Percentiles rank a stretch among this genome's conserved stretches.
phyloP scores from a whole-genome alignment of 805 yeast species.

The Ogataea pini region DNA sequence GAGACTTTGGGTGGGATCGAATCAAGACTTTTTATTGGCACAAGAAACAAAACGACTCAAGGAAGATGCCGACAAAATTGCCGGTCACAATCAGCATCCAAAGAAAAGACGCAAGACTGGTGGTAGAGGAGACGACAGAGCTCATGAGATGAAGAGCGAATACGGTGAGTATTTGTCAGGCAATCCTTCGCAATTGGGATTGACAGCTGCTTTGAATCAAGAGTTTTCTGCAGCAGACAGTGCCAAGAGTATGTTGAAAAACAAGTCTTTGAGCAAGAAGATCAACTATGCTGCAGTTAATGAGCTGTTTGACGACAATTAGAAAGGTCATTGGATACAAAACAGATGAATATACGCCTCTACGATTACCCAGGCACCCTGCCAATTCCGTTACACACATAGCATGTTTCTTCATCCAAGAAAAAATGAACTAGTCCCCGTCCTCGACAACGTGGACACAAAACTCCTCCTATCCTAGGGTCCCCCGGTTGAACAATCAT shows the following conservation, averaged over 20 bases:
- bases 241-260: constrained; percentile 73
- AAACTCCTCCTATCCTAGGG: constrained; percentile 69
- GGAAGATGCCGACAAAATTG: constrained; percentile 80
- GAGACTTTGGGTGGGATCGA: constrained; percentile 84
- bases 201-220: constrained; percentile 47
- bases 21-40: constrained; percentile 80
- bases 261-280: constrained; percentile 80
- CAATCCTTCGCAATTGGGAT: constrained; percentile 28
- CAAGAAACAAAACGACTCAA: constrained; percentile 85
- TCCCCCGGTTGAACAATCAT: constrained; percentile 71
- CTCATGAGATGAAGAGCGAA: constrained; percentile 28
- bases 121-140: constrained; percentile 30
- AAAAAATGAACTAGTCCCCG: constrained; percentile 56
- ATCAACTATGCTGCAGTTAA: constrained; percentile 85
- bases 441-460: constrained; percentile 76
- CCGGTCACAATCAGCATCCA: constrained; percentile 66
- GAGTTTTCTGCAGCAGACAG: constrained; percentile 71
- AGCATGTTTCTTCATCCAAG: constrained; percentile 62
- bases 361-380: constrained; percentile 36
- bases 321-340: not conserved
- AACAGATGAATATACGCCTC: not conserved
- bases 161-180: constrained; percentile 28
- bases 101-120: constrained; percentile 46
- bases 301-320: constrained; percentile 42
- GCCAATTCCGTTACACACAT: constrained; percentile 68